Evolutionary conservation across 2,329 filamentous ascomycete species (phyloP), one percentile per base, ranked within the genome.

Genomic region (Phaeoacremonium minimum): DNA sequence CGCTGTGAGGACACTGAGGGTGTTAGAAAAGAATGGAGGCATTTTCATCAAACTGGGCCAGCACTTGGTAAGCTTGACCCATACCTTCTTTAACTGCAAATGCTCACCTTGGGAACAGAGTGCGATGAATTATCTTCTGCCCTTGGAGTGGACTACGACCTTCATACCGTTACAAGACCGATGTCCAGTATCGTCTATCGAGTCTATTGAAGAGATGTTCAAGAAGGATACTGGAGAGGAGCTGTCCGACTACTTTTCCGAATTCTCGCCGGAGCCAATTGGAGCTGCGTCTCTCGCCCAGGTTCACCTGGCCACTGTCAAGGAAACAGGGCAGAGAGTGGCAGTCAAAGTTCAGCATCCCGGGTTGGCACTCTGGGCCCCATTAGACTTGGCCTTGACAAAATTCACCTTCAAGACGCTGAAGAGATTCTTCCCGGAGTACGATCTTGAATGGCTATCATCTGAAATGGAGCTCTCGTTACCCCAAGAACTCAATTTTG

Each of bases 31-130:
- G 70, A 97, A 96, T 60, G 93, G 94, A 17, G 95, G 91, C 18
- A 95, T 98, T 45, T 98, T 97, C 52, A 97, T 98, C 59, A 98
- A 98, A 64, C 69, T 98, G 28, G 93, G 93, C 7, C 93, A 98
- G 53, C 93, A 98, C 63, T 62, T 98, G 62, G 80, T 83, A 69
- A 29, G 63, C 11, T 16, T 20, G 15, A 12, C 13, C 29, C 20
- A 16, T 30, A 15, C 13, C 6, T 3, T 8, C 9, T 4, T 17
- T 22, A 18, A 4, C 17, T 15, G 18, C 38, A 15, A 7, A 30
- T 5, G 16, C 41, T 30, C 53, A 61, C 55, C 42, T 7, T 22
- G 4, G 26, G 9, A n/a, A 18, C 46, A 83, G 78, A 95, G 88
- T 60, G 91, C 88, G 46, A 87, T 97, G 85, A 94, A 93, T 55